These are phyloP conservation scores for Aristolochia californica DNA, from an alignment of 164 flowering plant species.

Conservation along the genomic window DNA sequence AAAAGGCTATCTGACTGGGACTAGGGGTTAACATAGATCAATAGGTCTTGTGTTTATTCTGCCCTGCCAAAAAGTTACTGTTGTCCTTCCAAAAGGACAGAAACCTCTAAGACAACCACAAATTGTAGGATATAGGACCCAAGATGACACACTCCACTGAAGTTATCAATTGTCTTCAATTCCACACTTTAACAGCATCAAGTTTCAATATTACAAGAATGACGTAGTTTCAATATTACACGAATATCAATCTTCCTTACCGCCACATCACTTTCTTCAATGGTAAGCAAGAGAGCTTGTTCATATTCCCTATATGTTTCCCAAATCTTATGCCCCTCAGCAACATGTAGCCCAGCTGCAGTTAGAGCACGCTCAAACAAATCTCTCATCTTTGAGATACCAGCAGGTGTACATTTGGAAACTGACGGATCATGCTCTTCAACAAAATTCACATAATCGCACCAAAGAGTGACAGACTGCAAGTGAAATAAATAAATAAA, in stretches of 20 bases:
- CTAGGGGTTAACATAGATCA: neutral
- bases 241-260: slow-evolving; percentile 20
- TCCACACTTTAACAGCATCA: too few relatives aligned
- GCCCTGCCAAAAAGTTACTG: too few relatives aligned
- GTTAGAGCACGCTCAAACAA: slow-evolving; percentile 86
- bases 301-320: slow-evolving; percentile 82
- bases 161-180: too few relatives aligned
- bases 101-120: too few relatives aligned
- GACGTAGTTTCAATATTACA: neutral
- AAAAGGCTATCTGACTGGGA: neutral
- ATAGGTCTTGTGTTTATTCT: too few relatives aligned
- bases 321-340: slow-evolving; percentile 78
- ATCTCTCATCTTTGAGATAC: slow-evolving; percentile 58
- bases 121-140: too few relatives aligned
- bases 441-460: slow-evolving; percentile 71
- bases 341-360: slow-evolving; percentile 80
- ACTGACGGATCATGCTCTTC: slow-evolving; percentile 58
- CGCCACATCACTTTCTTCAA: slow-evolving; percentile 43
- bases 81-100: too few relatives aligned
- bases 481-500: slow-evolving; percentile 6
- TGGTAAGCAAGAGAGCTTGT: slow-evolving; percentile 39
- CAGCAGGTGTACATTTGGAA: slow-evolving; percentile 35
- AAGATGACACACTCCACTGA: too few relatives aligned
- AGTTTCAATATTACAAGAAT: too few relatives aligned
- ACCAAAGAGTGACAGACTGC: slow-evolving; percentile 94